Evolutionary conservation across 228 moss, liverwort and hornwort genomes (phyloP), one percentile per base, ranked within the genome.

Genomic region (Sphagnum magellanicum): DNA sequence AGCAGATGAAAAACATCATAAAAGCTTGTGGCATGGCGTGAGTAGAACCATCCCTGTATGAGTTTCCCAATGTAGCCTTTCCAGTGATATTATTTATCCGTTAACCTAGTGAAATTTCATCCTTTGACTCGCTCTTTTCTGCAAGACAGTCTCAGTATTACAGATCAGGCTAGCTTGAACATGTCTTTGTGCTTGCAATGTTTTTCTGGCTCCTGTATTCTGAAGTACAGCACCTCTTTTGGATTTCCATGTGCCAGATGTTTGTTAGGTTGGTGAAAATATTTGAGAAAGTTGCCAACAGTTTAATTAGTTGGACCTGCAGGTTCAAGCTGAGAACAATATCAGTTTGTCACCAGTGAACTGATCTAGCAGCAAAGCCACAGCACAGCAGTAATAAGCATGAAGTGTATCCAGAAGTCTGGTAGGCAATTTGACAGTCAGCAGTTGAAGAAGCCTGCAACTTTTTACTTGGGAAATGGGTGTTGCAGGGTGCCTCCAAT

Each of bases 11-110:
- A 76, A 85, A 58, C 52, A 79, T 88, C 48, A 79, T 93, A 62
- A 97, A 91, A 82, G 78, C 84, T 12, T 82, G 89, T 79, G 93
- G 93, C 65, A 67, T 97, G 65, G 89, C 88, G 94, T 91, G 79
- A 61, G 90, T 51, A 67, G 69, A 6, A 6, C 69, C 55, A 11
- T 16, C 16, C 49, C 60, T 50, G 55, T 16, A 49, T 51, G 1
- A 63, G 46, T 63, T 15, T 49, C 14, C 59, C 17, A 15, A 52
- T 15, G 58, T 64, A 66, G 65, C 64, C 5, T 16, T 60, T 32
- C 32, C 32, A 32, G 32, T 32, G 32, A 32, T 32, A 32, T 32
- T 32, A 32, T 32, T 2, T 32, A 32, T 32, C 32, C 3, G 32
- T 32, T 32, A 32, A 32, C 3, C 32, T 32, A 32, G 32, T 32